These are phyloP conservation scores for Phytophthora melonis DNA, from an alignment of 352 stramenopile genomes.

Conservation along the genomic window DNA sequence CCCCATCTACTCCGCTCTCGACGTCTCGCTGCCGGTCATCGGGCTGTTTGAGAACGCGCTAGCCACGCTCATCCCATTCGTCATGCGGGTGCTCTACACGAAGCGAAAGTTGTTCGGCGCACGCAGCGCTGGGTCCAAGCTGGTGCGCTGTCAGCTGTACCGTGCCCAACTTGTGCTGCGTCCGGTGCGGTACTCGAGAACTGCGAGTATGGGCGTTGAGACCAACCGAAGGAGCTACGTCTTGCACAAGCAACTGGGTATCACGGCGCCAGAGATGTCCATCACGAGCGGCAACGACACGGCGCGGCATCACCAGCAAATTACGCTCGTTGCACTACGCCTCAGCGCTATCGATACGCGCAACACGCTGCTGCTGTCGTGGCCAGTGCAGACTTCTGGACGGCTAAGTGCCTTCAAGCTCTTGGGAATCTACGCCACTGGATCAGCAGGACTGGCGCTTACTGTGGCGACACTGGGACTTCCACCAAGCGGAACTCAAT, in stretches of 20 bases:
- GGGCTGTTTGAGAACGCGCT: constrained; percentile 56
- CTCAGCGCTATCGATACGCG: constrained; percentile 37
- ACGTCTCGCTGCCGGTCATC: constrained; percentile 39
- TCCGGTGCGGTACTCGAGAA: constrained; percentile 21
- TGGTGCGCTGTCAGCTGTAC: constrained; percentile 49
- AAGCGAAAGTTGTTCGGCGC: constrained; percentile 41
- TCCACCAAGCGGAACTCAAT: constrained; percentile 1
- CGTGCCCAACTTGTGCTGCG: constrained; percentile 40
- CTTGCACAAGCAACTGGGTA: constrained; percentile 35
- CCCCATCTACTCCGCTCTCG: constrained; percentile 11
- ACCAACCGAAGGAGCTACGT: constrained; percentile 13
- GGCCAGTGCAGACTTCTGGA: constrained; percentile 2
- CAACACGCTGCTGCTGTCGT: constrained; percentile 22
- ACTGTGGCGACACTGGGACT: constrained; percentile 19
- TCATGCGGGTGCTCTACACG: constrained; percentile 42
- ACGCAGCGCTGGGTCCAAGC: constrained; percentile 34
- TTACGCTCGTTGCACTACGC: constrained; percentile 47
- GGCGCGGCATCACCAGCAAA: constrained; percentile 38
- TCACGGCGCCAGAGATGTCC: constrained; percentile 26
- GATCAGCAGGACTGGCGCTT: constrained; percentile 12
- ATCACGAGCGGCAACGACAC: constrained; percentile 27
- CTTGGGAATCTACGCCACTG: constrained; percentile 14
- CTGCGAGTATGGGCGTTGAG: constrained; percentile 14
- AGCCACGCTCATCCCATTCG: constrained; percentile 48
- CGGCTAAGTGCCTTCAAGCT: neutral